Conservation (phyloP, 306 rosid species). For the Pyrus bretschneideri region DNA sequence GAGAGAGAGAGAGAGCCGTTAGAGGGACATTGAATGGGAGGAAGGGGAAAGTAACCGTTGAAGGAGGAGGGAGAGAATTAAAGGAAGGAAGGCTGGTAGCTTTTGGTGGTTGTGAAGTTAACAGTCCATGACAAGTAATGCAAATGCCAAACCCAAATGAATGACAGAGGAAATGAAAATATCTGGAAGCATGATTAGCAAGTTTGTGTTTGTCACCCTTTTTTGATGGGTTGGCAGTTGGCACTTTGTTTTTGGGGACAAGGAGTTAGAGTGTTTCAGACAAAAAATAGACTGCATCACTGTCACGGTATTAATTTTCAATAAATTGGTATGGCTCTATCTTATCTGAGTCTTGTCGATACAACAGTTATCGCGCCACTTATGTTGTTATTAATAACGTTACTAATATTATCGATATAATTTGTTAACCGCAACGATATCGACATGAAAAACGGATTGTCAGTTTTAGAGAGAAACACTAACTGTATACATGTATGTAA, state of each 20-base stretch:
- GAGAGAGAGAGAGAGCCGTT: neutral
- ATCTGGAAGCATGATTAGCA: neutral
- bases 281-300: neutral
- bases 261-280: neutral
- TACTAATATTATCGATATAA: too few relatives aligned
- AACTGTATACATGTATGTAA: neutral
- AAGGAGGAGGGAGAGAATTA: neutral
- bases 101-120: neutral
- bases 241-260: too few relatives aligned
- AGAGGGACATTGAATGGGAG: neutral
- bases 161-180: slow-evolving; percentile 3
- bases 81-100: neutral
- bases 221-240: neutral
- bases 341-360: too few relatives aligned
- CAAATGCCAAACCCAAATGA: neutral
- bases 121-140: neutral
- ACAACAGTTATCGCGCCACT: too few relatives aligned
- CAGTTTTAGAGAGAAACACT: neutral
- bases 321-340: neutral
- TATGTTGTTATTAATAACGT: too few relatives aligned
- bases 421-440: too few relatives aligned
- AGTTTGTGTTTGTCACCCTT: neutral
- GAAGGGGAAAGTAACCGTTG: slow-evolving; percentile 19
- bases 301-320: neutral
- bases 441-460: neutral